Evolutionary conservation across 1,139 yeast genomes (phyloP).

Genomic region (Saccharomyces hybrid): DNA sequence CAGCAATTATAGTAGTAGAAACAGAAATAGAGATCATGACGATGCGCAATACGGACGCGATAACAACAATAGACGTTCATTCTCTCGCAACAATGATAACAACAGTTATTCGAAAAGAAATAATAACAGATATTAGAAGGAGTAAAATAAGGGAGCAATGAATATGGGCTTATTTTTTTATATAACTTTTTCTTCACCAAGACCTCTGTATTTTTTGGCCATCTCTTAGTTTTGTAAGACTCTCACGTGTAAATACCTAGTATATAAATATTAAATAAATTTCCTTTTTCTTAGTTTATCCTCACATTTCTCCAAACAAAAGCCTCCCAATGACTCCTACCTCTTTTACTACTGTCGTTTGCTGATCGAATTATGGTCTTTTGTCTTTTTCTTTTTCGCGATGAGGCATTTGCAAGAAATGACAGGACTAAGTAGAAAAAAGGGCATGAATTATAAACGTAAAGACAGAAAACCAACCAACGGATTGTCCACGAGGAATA

Average conservation of each 20-base stretch:
- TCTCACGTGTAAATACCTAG: background rate
- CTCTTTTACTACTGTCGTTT: no score
- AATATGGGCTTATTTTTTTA: background rate
- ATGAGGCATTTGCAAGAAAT: background rate
- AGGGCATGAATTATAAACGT: background rate
- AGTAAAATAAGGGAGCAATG: background rate
- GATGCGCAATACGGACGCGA: conserved; percentile 31
- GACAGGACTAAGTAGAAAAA: background rate
- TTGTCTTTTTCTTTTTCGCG: background rate
- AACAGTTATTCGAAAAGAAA: background rate
- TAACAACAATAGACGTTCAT: background rate
- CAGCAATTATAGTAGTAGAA: background rate
- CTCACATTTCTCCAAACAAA: no score
- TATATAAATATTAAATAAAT: background rate
- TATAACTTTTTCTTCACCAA: background rate
- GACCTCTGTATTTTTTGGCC: background rate
- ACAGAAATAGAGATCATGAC: background rate
- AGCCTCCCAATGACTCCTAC: no score
- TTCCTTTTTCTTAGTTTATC: background rate
- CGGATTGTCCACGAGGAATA: background rate
- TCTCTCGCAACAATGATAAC: background rate
- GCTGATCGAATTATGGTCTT: background rate
- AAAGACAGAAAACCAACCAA: background rate
- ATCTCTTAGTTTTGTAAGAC: background rate
- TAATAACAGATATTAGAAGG: background rate